Base-by-base conservation (phyloP, 352 stramenopile species). In the Saprolegnia diclina region DNA sequence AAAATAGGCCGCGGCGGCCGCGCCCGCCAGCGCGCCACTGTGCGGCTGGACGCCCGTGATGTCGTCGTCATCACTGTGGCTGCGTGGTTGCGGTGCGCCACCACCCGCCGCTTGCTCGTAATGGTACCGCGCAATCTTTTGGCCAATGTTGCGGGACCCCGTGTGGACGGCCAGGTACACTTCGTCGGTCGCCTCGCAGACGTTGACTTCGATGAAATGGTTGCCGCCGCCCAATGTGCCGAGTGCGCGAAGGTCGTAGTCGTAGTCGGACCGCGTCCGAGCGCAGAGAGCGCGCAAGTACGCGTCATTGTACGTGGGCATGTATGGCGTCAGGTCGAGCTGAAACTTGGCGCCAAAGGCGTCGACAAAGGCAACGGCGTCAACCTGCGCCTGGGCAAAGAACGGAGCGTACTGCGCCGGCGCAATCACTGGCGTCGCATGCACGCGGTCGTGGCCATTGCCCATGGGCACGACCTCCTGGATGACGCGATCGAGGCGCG, bases 121-220 rank as follows among this genome's bases (percentile, higher is more conserved):
- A 32, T 77, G 73, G 42, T 73, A 72, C 48, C 56, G 54, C 24
- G 63, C 42, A 71, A 70, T 52, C 64, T 67, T 46, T 21, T 76
- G 72, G n/a, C 72, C 72, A 64, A 76, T 54, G 22, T 70, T 71
- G 5, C 72, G 56, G 26, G 57, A 72, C 2, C 72, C 72, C 5
- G 66, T 72, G 62, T 76, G 72, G 1, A 76, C 55, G 19, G 72
- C 64, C 14, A 72, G 38, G 65, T 65, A 76, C 1, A 65, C 72
- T n/a, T 66, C 22, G 14, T 52, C 57, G 18, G 22, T 45, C 7
- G 21, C 9, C 11, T 54, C 59, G 19, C 45, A 22, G 19, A 72
- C 16, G 40, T 73, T 71, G 26, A 76, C 52, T 65, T 76, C 72
- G 19, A 76, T 26, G 24, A 76, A 76, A 22, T 76, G 72, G 56